Evolutionary conservation across 768 basidiomycete genomes (phyloP), one percentile per base, ranked within the genome.

Genomic region (Boletus sensibilis): DNA sequence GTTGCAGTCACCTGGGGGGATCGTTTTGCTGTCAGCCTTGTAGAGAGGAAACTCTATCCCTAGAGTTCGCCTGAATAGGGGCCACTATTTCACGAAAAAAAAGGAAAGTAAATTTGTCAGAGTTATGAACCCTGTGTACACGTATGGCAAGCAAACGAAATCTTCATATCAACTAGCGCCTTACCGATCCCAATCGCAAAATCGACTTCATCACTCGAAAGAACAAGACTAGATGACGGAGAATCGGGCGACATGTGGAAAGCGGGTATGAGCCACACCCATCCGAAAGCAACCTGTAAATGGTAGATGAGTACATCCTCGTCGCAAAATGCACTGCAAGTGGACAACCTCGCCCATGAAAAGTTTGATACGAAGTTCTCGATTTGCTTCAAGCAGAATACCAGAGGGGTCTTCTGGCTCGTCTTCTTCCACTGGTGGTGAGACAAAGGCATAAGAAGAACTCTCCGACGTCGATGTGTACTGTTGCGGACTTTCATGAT

Each of bases 201-300:
- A 70, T 93, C 92, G 21, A 91, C 61, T 45, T 92, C 88, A 59
- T 85, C 82, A 31, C 78, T 75, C 20, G 78, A 76, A 33, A 92
- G 69, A 12, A 70, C 60, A 25, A 88, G 54, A 23, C 38, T 59
- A 8, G 67, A 50, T n/a, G 66, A 58, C 9, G 72, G 66, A 5
- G 77, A 75, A 37, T 80, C 76, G 42, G 82, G 78, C 1, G 82
- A 75, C 76, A 92, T 82, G 66, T 94, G 90, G 74, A 94, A 94
- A 0, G 84, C 78, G 0, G 92, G 92, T 56, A 94, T 83, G 66
- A 94, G 79, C 92, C 92, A 94, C 48, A 86, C 67, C 92, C 92
- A 94, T 33, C 88, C 86, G 69, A 94, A 83, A 63, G 87, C 84
- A 0, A 92, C 78, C 80, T 92, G 66, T 25, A 35, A 12, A 53